Evolutionary conservation across 2,329 filamentous ascomycete genomes (phyloP), one percentile per base, ranked within the genome.

Genomic region (Elsinoe arachidis): DNA sequence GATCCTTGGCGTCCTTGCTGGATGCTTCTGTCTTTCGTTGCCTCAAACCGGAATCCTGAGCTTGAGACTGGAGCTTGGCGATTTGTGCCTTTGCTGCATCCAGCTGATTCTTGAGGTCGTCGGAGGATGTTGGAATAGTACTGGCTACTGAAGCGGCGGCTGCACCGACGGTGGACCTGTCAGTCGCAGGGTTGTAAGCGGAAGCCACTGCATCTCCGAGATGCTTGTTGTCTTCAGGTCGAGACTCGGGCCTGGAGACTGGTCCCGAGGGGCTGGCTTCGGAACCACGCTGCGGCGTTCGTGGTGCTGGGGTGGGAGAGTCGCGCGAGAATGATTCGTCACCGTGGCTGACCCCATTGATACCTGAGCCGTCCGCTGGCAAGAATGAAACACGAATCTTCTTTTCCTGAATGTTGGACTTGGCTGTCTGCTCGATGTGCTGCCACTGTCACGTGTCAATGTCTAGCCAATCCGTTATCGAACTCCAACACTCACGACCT

Each of bases 301-400:
- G 71, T 37, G 75, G 69, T 57, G 75, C 78, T 33, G 75, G 77
- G 23, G 77, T 77, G 23, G 81, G 80, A 14, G 82, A 84, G 26
- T 55, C 49, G 41, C 54, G 54, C 57, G 76, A 74, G 63, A 84
- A 81, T 58, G 78, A 75, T 19, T 71, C 69, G 15, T 69, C 67
- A 47, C 58, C 58, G 56, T 63, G 58, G 61, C 68, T 59, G 49
- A 66, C 30, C 58, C 66, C 65, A 58, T 72, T 65, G 49, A 63
- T 61, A 46, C 61, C 56, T 37, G 56, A 63, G 39, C 80, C 80
- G 52, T 83, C 80, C 9, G 86, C 78, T 49, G 87, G 73, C 41
- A 96, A 78, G 79, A 92, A 99, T 64, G 80, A 80, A 62, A 99
- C 93, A 47, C 92, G 85, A 65, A 99, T 99, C 80, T 97, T 99